Evolutionary conservation across 2,329 filamentous ascomycete genomes (phyloP).

Genomic region (Botrytis squamosa): DNA sequence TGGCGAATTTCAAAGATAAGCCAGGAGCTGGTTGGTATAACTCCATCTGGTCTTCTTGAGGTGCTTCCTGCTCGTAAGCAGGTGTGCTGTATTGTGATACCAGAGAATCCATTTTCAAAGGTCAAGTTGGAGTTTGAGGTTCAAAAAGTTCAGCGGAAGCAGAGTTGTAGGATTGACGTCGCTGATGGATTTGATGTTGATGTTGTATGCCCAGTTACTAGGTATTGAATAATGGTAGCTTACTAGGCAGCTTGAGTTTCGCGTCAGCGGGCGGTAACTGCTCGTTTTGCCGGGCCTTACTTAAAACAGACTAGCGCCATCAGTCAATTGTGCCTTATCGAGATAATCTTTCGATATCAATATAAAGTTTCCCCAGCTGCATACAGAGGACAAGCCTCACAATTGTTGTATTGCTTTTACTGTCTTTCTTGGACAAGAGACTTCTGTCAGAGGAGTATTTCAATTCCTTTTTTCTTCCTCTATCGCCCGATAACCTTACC

Average conservation of each 20-base stretch:
- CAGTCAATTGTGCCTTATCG: not conserved
- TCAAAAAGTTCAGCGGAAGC: not conserved
- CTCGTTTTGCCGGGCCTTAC: not conserved
- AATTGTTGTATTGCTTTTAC: not conserved
- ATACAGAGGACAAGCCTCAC: not conserved
- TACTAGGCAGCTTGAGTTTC: constrained; percentile 34
- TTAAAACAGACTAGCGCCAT: not conserved
- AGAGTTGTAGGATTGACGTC: not conserved
- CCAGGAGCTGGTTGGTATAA: constrained; percentile 68
- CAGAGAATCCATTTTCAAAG: constrained; percentile 75
- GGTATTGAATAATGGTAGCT: constrained; percentile 24
- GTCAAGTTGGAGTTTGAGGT: not conserved
- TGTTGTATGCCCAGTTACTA: constrained; percentile 19
- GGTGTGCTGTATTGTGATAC: constrained; percentile 88
- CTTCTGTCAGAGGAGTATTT: not conserved
- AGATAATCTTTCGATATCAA: not conserved
- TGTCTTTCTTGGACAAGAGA: too few relatives aligned
- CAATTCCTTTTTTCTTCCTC: not conserved
- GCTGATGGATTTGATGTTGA: constrained; percentile 32
- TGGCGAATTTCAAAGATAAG: constrained; percentile 88
- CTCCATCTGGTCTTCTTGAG: constrained; percentile 72
- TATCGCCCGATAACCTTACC: not conserved
- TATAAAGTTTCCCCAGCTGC: not conserved
- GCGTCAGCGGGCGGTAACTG: constrained; percentile 27
- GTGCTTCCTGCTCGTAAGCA: constrained; percentile 67